Conservation (phyloP, 495 filamentous ascomycete genomes). For the Apiosordaria backusii region DNA sequence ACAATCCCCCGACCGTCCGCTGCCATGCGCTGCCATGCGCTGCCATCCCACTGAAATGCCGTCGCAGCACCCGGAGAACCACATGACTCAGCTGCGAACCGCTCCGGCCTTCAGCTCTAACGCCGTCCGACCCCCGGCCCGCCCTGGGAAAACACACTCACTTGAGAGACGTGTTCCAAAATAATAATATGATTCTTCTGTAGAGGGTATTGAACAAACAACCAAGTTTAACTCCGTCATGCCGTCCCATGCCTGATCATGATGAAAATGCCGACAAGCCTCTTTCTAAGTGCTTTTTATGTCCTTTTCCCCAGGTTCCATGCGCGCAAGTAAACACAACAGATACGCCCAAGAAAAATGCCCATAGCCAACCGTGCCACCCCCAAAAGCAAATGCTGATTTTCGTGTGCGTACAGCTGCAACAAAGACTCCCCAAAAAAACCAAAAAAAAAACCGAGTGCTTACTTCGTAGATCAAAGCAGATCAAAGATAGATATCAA, state of each 20-base stretch:
- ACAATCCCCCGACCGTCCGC: not conserved
- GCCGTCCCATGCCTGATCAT: constrained; percentile 1
- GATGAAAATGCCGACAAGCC: not conserved
- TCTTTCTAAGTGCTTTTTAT: constrained; percentile 14
- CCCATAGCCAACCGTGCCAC: constrained; percentile 6
- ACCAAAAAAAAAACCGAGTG: not conserved
- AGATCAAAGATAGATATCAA: constrained; percentile 3
- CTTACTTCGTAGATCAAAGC: not conserved
- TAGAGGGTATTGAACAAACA: constrained; percentile 6
- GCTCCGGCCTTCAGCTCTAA: not conserved
- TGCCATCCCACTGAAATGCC: not conserved
- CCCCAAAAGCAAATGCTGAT: not conserved
- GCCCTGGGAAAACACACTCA: not conserved
- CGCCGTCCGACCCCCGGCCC: not conserved
- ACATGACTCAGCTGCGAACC: not conserved
- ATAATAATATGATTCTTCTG: constrained; percentile 8
- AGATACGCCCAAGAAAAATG: constrained; percentile 6
- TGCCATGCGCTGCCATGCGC: not conserved
- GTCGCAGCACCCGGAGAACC: constrained; percentile 1
- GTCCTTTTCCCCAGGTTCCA: constrained; percentile 4
- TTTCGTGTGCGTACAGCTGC: not conserved
- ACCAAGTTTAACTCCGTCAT: not conserved
- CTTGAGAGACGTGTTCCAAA: not conserved
- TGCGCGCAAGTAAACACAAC: constrained; percentile 1
- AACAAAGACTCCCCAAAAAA: not conserved